These are phyloP conservation scores for Leccinum fibrillosum DNA, from an alignment of 768 basidiomycete genomes.

Conservation along the genomic window DNA sequence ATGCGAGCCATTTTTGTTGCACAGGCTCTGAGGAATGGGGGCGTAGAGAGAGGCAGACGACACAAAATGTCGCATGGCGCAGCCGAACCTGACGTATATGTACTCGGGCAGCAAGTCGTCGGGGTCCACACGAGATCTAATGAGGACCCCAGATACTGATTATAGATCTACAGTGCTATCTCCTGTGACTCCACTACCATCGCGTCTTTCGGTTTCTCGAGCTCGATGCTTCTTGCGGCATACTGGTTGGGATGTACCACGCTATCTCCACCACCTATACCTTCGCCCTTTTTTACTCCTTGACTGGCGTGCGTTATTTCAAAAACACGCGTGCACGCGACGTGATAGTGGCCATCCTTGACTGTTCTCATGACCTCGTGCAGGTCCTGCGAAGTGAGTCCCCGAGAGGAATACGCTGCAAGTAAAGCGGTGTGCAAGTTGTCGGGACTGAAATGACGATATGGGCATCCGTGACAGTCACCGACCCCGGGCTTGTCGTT, in stretches of 20 bases:
- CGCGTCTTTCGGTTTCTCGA: slow-evolving; percentile 45
- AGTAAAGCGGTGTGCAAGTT: slow-evolving; percentile 79
- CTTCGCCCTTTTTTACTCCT: slow-evolving; percentile 86
- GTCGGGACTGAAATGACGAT: slow-evolving; percentile 80
- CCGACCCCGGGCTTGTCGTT: slow-evolving; percentile 60
- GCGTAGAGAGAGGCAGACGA: slow-evolving; percentile 26
- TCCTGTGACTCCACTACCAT: slow-evolving; percentile 40
- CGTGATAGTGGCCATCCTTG: slow-evolving; percentile 81
- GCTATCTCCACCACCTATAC: slow-evolving; percentile 78
- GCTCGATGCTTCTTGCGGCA: slow-evolving; percentile 67
- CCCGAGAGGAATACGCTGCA: slow-evolving; percentile 60
- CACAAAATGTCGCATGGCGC: slow-evolving; percentile 20
- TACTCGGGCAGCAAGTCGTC: background rate
- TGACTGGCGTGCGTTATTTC: slow-evolving; percentile 79
- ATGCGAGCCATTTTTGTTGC: slow-evolving; percentile 22
- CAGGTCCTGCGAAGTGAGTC: slow-evolving; percentile 65
- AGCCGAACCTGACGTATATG: slow-evolving; percentile 9
- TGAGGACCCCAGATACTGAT: slow-evolving; percentile 21
- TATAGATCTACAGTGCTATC: background rate
- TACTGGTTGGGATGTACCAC: slow-evolving; percentile 96
- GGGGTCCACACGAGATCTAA: slow-evolving; percentile 13
- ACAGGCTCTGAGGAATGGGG: background rate
- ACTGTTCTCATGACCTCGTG: slow-evolving; percentile 81
- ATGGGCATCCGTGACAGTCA: slow-evolving; percentile 88
- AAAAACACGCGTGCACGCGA: slow-evolving; percentile 96